These are phyloP conservation scores for Penicillium oxalicum DNA, from an alignment of 2,329 filamentous ascomycete species.

Conservation along the genomic window DNA sequence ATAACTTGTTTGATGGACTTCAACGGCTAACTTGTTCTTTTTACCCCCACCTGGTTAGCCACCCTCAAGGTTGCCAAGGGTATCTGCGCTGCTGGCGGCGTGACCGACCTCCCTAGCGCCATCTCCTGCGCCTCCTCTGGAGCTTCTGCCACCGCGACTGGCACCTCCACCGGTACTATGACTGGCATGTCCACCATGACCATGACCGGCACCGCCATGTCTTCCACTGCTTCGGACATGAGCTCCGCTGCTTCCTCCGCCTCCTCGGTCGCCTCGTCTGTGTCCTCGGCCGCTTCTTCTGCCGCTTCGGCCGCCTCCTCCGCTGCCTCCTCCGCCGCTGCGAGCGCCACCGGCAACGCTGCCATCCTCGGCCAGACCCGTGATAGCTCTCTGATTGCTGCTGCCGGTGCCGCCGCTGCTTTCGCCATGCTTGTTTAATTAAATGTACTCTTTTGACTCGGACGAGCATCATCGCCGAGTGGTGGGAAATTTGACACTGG, in stretches of 20 bases:
- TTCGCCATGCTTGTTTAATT: conserved; percentile 26
- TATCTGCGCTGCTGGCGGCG: conserved; percentile 36
- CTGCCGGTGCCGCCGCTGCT: conserved; percentile 24
- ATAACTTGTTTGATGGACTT: neutral
- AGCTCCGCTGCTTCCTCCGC: neutral
- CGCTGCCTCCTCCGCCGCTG: conserved; percentile 20
- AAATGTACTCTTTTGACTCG: too few species aligned
- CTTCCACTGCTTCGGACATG: conserved; percentile 10
- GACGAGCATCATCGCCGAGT: too few species aligned
- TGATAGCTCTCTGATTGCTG: conserved; percentile 25
- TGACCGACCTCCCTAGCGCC: conserved; percentile 30
- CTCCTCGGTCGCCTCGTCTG: neutral
- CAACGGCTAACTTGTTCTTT: conserved; percentile 1
- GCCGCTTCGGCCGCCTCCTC: conserved; percentile 15
- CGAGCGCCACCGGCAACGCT: conserved; percentile 21
- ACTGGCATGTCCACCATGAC: neutral
- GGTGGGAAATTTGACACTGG: too few species aligned
- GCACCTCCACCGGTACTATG: conserved; percentile 6
- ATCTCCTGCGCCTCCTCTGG: conserved; percentile 25
- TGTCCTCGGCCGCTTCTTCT: conserved; percentile 4
- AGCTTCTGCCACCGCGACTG: conserved; percentile 6
- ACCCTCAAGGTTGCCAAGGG: conserved; percentile 32
- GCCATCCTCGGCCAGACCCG: conserved; percentile 20
- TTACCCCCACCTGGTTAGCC: conserved; percentile 16
- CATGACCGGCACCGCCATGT: conserved; percentile 4